Percentiles rank a stretch among this genome's conserved stretches.
Conservation (phyloP, 2,329 filamentous ascomycete genomes). For the Purpureocillium takamizusanense region DNA sequence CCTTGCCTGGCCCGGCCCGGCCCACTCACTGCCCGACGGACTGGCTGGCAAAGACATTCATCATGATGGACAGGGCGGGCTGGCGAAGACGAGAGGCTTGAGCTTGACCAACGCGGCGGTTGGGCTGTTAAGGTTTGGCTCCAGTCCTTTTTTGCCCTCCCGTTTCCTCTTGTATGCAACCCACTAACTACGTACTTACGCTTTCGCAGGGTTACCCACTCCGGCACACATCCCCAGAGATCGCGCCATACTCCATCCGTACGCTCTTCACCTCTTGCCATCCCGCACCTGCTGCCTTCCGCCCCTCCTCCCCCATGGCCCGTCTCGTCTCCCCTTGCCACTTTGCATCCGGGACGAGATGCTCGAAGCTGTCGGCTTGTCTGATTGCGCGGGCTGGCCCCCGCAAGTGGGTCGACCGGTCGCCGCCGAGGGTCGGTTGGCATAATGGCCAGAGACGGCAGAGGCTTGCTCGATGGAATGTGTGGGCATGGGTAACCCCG, state of each 20-base stretch:
- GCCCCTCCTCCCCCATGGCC: not conserved
- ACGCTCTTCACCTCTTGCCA: too few species aligned
- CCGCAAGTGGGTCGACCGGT: not conserved
- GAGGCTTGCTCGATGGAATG: conserved; percentile 3
- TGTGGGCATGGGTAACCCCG: conserved; percentile 1
- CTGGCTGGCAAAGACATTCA: too few species aligned
- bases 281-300: not conserved
- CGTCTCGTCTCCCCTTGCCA: not conserved
- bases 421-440: not conserved
- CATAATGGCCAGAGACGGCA: too few species aligned
- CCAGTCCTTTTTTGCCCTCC: too few species aligned
- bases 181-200: too few species aligned
- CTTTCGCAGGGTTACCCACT: too few species aligned
- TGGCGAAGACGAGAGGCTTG: not conserved
- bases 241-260: too few species aligned
- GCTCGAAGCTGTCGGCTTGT: not conserved
- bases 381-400: not conserved
- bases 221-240: too few species aligned
- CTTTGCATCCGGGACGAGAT: not conserved
- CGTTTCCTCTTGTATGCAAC: too few species aligned
- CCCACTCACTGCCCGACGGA: too few species aligned
- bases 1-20: too few species aligned
- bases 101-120: not conserved
- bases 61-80: too few species aligned
- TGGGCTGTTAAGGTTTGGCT: not conserved